Conservation (phyloP, 352 stramenopile species). For the Globisporangium sylvaticum region DNA sequence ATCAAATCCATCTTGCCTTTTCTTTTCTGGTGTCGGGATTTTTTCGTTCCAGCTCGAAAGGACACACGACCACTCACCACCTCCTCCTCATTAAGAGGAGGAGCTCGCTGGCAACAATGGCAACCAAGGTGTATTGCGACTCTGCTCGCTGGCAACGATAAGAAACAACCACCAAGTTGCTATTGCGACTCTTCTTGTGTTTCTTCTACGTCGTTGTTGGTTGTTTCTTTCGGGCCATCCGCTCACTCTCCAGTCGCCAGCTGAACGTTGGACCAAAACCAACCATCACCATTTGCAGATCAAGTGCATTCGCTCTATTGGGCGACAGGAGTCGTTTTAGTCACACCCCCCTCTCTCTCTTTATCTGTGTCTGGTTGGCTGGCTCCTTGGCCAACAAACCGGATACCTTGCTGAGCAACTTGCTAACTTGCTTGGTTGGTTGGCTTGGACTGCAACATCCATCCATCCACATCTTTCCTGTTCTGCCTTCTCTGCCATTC, state of each 20-base stretch:
- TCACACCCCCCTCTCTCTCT: neutral
- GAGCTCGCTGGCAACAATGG: too few species aligned
- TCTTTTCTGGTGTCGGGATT: neutral
- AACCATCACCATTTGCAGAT: neutral
- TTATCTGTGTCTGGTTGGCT: neutral
- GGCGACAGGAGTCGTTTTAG: neutral
- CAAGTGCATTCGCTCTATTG: neutral
- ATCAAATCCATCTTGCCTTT: too few species aligned
- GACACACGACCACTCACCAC: neutral
- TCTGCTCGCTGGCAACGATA: too few species aligned
- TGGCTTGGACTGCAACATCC: neutral
- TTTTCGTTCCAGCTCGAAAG: neutral
- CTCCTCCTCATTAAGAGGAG: too few species aligned
- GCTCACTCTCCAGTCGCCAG: neutral
- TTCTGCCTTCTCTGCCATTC: too few species aligned
- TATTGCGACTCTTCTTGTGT: too few species aligned
- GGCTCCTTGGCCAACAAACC: neutral
- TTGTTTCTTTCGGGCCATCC: neutral
- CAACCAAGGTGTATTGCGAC: too few species aligned
- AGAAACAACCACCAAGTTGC: too few species aligned
- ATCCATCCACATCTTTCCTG: too few species aligned
- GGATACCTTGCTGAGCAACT: neutral
- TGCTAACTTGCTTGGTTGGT: neutral
- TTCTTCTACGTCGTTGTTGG: too few species aligned
- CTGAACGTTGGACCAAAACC: neutral